Evolutionary conservation across 2,329 filamentous ascomycete genomes (phyloP), one percentile per base, ranked within the genome.

Genomic region (Alternaria arbusti): DNA sequence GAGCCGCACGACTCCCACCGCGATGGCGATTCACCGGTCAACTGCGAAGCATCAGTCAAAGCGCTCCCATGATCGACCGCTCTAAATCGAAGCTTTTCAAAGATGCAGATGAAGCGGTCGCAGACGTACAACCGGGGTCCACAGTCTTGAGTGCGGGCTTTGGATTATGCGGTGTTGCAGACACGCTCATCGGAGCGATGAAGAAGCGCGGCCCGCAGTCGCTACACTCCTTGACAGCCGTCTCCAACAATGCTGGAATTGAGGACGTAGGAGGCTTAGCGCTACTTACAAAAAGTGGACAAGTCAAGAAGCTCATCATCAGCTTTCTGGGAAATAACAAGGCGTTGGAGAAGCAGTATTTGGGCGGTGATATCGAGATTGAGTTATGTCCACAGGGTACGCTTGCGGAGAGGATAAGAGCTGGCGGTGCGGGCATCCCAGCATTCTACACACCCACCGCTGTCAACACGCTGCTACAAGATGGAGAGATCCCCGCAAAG

Each of bases 321-420:
- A 92, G 90, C 2, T 95, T 91, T 67, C 83, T 95, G 7, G 92
- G 92, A 6, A 89, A 90, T 68, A 95, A 95, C 80, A 94, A 93
- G 79, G 85, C 85, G 4, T 82, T 94, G 46, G 91, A 94, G 81
- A 87, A 88, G 73, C 89, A 90, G 73, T 94, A 94, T 70, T 80
- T 94, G 17, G 88, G 85, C 0, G 91, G 91, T 32, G 84, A 91
- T 68, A 89, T 94, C 68, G 88, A 89, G 4, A 88, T 94, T 65
- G 91, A 94, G 80, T 82, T 94, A 13, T 93, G 90, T 66, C 91
- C 92, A 0, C 91, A 94, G 71, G 91, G 91, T 11, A 92, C 90
- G 1, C 81, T 93, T 50, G 90, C 90, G 0, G 90, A 93, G 82
- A 84, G 91, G 65, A 86, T 93, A 72, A 83, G 91, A 52, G 90